Conservation (phyloP, 1,284 basidiomycete species). For the Moesziomyces globuligerus region DNA sequence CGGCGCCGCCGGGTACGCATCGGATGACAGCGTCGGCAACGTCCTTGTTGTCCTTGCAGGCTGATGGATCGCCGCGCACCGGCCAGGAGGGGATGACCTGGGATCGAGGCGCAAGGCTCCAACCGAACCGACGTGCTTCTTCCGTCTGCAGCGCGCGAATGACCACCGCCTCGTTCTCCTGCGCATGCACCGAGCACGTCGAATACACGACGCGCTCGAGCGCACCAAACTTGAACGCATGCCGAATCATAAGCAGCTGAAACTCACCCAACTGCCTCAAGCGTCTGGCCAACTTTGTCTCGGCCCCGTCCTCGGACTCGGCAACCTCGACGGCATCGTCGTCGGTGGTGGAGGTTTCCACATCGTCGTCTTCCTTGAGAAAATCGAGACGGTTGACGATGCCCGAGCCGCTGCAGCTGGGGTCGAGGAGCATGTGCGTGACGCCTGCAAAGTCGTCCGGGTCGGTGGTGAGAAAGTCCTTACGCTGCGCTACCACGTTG, state of each 20-base stretch:
- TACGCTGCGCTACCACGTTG: conserved; percentile 45
- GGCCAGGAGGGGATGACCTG: conserved; percentile 57
- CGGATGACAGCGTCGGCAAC: conserved; percentile 47
- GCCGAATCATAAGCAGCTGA: conserved; percentile 90
- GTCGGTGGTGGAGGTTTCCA: conserved; percentile 11
- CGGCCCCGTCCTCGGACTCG: neutral
- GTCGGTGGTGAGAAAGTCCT: conserved; percentile 56
- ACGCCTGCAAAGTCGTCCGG: conserved; percentile 29
- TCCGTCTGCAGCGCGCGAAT: conserved; percentile 66
- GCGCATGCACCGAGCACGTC: conserved; percentile 89
- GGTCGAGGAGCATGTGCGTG: conserved; percentile 62
- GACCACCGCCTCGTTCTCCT: conserved; percentile 89
- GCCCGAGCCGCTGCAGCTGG: conserved; percentile 60
- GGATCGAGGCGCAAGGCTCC: conserved; percentile 47
- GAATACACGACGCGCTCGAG: conserved; percentile 87
- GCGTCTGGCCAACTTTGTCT: conserved; percentile 13
- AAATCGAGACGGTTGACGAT: conserved; percentile 64
- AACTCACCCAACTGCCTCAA: conserved; percentile 48
- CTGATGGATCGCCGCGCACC: conserved; percentile 38
- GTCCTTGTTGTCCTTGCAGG: conserved; percentile 21
- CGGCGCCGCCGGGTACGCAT: conserved; percentile 44
- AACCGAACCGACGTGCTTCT: conserved; percentile 43
- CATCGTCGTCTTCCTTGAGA: conserved; percentile 43
- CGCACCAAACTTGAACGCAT: conserved; percentile 86
- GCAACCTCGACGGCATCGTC: neutral